These are phyloP conservation scores for Curvularia lunata DNA, from an alignment of 2,329 filamentous ascomycete species.

Conservation along the genomic window DNA sequence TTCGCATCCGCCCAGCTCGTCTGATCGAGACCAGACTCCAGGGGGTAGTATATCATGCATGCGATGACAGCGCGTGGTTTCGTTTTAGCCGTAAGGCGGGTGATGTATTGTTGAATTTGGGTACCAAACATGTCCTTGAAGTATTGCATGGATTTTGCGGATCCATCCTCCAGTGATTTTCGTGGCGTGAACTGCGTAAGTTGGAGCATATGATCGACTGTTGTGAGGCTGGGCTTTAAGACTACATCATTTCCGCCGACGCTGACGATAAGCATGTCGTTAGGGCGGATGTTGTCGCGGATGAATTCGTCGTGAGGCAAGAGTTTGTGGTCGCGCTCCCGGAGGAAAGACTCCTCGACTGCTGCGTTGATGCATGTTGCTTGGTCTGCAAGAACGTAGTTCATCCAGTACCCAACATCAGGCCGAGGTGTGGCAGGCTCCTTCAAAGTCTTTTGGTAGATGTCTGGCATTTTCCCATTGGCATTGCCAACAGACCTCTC, in stretches of 20 bases:
- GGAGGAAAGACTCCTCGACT: conserved; percentile 45
- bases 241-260: conserved; percentile 49
- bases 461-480: conserved; percentile 29
- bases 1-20: conserved; percentile 44
- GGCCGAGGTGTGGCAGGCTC: conserved; percentile 33
- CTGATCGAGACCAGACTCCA: conserved; percentile 38
- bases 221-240: conserved; percentile 33
- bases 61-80: conserved; percentile 45
- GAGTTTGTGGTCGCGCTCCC: conserved; percentile 37
- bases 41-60: conserved; percentile 50
- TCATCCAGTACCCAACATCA: conserved; percentile 49
- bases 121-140: conserved; percentile 43
- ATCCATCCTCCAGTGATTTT: conserved; percentile 31
- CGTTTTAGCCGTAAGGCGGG: conserved; percentile 30
- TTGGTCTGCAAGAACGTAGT: conserved; percentile 36
- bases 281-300: conserved; percentile 37
- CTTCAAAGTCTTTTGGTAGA: conserved; percentile 38
- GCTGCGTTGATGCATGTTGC: conserved; percentile 48
- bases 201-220: conserved; percentile 42
- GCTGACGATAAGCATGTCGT: conserved; percentile 46
- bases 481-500: conserved; percentile 15
- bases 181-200: conserved; percentile 40
- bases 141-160: conserved; percentile 37
- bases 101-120: conserved; percentile 38
- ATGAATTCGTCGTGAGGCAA: conserved; percentile 46